phyloP scores from a whole-genome alignment of 352 stramenopile genomes.

The Phytopythium litorale region DNA sequence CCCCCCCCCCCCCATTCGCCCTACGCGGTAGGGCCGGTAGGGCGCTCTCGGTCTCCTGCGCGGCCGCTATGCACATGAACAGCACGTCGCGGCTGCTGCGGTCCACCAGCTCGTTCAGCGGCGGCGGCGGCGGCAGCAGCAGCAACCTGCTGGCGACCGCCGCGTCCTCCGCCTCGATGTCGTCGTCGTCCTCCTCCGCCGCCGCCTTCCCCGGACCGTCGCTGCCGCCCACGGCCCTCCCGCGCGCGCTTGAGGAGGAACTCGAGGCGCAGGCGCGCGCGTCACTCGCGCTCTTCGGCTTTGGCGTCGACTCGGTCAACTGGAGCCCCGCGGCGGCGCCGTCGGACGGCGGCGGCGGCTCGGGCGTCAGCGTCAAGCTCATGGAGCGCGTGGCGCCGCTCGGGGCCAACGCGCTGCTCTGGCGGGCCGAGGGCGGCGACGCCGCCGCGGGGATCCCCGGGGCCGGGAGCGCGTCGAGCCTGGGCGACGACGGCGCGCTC shows the following conservation, averaged over 20 bases:
- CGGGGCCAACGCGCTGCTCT: conserved; percentile 52
- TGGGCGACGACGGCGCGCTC: background rate
- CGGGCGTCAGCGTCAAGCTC: conserved; percentile 17
- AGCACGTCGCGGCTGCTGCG: conserved; percentile 20
- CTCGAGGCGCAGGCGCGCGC: conserved; percentile 58
- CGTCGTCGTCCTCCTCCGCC: no score
- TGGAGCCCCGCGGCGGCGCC: conserved; percentile 46
- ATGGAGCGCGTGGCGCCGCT: conserved; percentile 66
- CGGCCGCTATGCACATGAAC: background rate
- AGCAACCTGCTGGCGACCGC: conserved; percentile 14
- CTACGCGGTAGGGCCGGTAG: no score
- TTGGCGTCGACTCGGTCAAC: conserved; percentile 54
- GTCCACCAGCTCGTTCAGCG: conserved; percentile 29
- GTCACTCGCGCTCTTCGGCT: conserved; percentile 68
- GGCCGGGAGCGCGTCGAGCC: no score
- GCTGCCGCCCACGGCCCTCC: conserved; percentile 30
- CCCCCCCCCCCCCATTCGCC: no score
- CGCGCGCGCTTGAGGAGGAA: conserved; percentile 42
- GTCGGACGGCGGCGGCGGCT: background rate
- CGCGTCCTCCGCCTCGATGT: background rate
- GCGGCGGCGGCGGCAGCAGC: conserved; percentile 40
- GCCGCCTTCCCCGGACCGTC: conserved; percentile 12
- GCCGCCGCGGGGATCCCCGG: conserved; percentile 3
- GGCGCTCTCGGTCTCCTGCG: no score
- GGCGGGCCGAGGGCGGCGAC: conserved; percentile 13